Evolutionary conservation across 768 basidiomycete genomes (phyloP).

Genomic region (Antrodiella citrinella): DNA sequence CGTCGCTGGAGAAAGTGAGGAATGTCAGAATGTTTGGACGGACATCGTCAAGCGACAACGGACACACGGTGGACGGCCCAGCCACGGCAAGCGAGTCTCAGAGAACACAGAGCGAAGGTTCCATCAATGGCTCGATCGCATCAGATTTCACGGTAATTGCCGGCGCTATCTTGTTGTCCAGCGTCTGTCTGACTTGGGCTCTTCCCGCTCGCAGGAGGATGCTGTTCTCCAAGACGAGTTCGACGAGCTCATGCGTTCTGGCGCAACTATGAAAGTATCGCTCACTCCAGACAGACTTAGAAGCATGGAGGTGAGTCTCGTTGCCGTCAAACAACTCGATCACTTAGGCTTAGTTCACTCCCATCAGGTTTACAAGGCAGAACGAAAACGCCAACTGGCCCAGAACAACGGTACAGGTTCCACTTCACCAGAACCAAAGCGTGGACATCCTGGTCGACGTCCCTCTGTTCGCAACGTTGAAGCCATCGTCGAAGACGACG

Average conservation of each 20-base stretch:
- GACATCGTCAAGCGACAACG: conserved; percentile 32
- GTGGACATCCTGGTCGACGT: conserved; percentile 21
- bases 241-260: conserved; percentile 86
- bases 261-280: conserved; percentile 91
- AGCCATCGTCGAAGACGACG: conserved; percentile 56
- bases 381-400: conserved; percentile 6
- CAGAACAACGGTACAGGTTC: conserved; percentile 2
- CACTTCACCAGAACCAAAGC: conserved; percentile 10
- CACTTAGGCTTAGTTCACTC: conserved; percentile 1
- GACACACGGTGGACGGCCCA: conserved; percentile 1
- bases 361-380: conserved; percentile 14
- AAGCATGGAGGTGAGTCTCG: conserved; percentile 77
- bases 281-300: conserved; percentile 90
- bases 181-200: background rate
- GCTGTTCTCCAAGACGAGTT: conserved; percentile 61
- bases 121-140: background rate
- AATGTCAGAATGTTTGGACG: conserved; percentile 51
- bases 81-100: conserved; percentile 1
- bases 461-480: conserved; percentile 49
- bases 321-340: conserved; percentile 1
- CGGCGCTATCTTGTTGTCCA: conserved; percentile 3
- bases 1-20: conserved; percentile 59
- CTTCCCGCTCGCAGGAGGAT: conserved; percentile 32
- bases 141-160: conserved; percentile 6
- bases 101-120: background rate